Conservation (phyloP, 108 stramenopile species). For the Nitzschia inconspicua region DNA sequence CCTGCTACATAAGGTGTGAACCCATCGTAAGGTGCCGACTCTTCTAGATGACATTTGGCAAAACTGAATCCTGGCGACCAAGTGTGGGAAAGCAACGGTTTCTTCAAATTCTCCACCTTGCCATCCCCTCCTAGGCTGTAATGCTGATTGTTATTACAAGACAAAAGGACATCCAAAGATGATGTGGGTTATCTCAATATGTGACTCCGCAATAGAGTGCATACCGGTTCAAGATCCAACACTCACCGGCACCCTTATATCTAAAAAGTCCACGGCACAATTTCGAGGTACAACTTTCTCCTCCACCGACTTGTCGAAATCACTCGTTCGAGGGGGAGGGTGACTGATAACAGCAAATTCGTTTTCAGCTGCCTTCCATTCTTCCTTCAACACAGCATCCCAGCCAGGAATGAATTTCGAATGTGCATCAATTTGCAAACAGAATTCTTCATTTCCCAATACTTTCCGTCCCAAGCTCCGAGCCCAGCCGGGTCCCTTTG, state of each 20-base stretch:
- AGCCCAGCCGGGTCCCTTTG: conserved; percentile 80
- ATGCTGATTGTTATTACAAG: conserved; percentile 28
- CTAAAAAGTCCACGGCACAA: conserved; percentile 56
- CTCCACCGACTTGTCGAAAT: conserved; percentile 25
- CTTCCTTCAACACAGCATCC: conserved; percentile 66
- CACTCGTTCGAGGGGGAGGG: conserved; percentile 58
- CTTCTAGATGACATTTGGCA: conserved; percentile 92
- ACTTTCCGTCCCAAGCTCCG: conserved; percentile 68
- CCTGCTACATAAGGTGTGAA: conserved; percentile 72
- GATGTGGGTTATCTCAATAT: too few relatives aligned
- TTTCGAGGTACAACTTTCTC: conserved; percentile 55
- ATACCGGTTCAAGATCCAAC: too few relatives aligned
- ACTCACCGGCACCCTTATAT: too few relatives aligned
- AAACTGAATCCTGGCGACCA: conserved; percentile 91
- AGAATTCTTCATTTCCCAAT: conserved; percentile 95
- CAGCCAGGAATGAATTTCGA: conserved; percentile 79
- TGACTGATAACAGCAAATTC: conserved; percentile 93
- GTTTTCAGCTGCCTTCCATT: conserved; percentile 81
- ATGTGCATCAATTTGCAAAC: conserved; percentile 96
- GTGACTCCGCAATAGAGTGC: too few relatives aligned
- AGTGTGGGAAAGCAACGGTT: conserved; percentile 72
- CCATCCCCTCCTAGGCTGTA: conserved; percentile 66
- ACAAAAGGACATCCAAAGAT: too few relatives aligned
- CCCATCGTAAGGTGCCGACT: conserved; percentile 90
- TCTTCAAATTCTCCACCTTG: conserved; percentile 52